Percentiles rank a stretch among this genome's conserved stretches.
Conservation (phyloP, 2,329 filamentous ascomycete genomes). For the Diplodia scrobiculata region DNA sequence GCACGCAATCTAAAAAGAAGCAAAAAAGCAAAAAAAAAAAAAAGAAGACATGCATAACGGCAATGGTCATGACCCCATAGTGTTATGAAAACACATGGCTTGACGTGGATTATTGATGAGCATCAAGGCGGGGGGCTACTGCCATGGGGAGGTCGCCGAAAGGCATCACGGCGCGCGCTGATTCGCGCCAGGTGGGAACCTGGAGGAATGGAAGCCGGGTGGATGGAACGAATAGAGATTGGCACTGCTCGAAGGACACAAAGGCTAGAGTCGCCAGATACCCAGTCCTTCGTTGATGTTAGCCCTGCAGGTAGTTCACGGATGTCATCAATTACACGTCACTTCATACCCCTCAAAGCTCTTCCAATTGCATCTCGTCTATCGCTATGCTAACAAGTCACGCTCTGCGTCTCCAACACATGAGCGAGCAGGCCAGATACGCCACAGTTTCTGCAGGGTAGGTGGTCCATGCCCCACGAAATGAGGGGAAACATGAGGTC, state of each 20-base stretch:
- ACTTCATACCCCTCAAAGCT: not conserved
- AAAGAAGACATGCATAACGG: slow-evolving; percentile 1
- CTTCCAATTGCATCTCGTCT: not conserved
- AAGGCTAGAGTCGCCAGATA: slow-evolving; percentile 12
- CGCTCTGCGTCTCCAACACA: not conserved
- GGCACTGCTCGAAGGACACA: not conserved
- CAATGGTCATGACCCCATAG: not conserved
- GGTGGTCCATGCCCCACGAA: slow-evolving; percentile 15
- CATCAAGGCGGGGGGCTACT: not conserved
- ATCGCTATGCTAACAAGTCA: not conserved
- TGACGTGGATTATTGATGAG: slow-evolving; percentile 4
- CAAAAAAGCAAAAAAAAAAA: not conserved
- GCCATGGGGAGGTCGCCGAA: slow-evolving; percentile 9
- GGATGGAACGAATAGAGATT: slow-evolving; percentile 7
- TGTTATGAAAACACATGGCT: slow-evolving; percentile 7
- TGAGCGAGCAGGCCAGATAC: not conserved
- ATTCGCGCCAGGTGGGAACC: slow-evolving; percentile 12
- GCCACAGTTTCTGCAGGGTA: not conserved
- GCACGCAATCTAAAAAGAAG: not conserved
- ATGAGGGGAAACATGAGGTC: slow-evolving; percentile 22
- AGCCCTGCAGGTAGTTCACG: slow-evolving; percentile 10
- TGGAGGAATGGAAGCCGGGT: not conserved
- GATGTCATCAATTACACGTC: slow-evolving; percentile 20
- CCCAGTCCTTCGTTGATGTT: slow-evolving; percentile 17
- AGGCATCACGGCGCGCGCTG: slow-evolving; percentile 12